Evolutionary conservation across 106 monocot species (phyloP), one percentile per base, ranked within the genome.

Genomic region (Apostasia ramifera): DNA sequence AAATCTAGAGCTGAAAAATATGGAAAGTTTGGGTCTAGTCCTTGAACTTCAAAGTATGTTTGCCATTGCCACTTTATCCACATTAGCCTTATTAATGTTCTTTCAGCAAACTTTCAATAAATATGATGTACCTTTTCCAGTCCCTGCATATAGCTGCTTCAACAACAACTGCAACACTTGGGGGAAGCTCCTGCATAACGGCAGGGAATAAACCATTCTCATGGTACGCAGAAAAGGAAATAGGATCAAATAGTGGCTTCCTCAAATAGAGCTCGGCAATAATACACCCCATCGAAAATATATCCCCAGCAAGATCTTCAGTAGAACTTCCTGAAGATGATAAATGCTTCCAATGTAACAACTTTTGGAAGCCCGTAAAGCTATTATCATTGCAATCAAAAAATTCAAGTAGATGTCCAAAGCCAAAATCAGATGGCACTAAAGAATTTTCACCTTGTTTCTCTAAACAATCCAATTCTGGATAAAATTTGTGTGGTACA

Each of bases 231-330:
- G 76, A 42, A 71, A 98, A 79, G 38, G 92, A 85, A 54, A 85
- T 65, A 70, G 67, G 61, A 79, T 98, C 87, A 87, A 98, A 98
- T 41, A 92, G 77, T 57, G 97, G 90, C 63, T 61, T 89, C 59
- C 73, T 81, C 73, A 98, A 57, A 84, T 98, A 87, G 39, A 98
- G 52, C 59, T 98, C 98, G 57, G 93, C 90, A 37, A 98, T 51
- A 55, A 93, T 72, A 66, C 98, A 98, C 4, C 98, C 98, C 61
- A 93, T 12, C 8, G 98, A 87, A 76, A 93, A 98, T 59, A 98
- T 76, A 48, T 98, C 98, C 2, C 51, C 74, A n/a, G 92, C 78
- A 78, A 73, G 55, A 61, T 76, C 66, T 73, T 90, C 68, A 44
- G 87, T 90, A 78, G 6, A 72, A 48, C 68, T 65, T 37, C 53